Base-by-base conservation (phyloP, 140 eudicot species). In the Oenanthe javanica region DNA sequence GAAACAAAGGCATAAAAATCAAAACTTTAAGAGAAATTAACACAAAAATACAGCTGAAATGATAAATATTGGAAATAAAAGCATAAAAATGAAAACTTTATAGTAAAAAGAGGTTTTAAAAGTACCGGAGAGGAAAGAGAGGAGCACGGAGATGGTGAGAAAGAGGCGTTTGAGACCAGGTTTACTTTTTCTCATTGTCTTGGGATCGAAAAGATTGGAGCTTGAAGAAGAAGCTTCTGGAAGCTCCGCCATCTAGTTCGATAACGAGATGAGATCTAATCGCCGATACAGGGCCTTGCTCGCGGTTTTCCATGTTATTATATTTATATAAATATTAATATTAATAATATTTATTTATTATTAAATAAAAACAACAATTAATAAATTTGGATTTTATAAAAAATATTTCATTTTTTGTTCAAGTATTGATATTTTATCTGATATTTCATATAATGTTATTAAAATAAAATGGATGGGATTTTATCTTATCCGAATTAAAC, bases 121-220 rank as follows among this genome's bases (percentile, higher is more conserved):
- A 31, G 36, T 31, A 92, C 99, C 99, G 71, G 85, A 64, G 77
- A 94, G 88, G 83, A 94, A 94, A 73, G 99, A 92, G 83, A 90
- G 50, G 86, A 94, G 84, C 59, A 94, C 92, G 18, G 97, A 78
- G 78, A 90, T 75, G 51, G 97, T 87, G 75, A 94, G 80, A 71
- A 72, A 54, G 59, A 94, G 89, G 79, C 97, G 99, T 83, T 95
- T 95, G 71, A 86, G 52, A 48, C 99, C 99, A 49, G 97, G 97
- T 78, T 88, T 90, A 11, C 95, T 81, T 78, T 84, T 89, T 5
- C 99, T 92, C 93, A 89, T 89, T 21, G 80, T 91, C 77, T 85
- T 79, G 2, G 86, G 81, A 77, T 94, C 93, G 81, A 91, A 88
- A 23, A 54, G 54, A 36, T 48, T 43, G 77, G 79, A 48, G 84